These are phyloP conservation scores for Drechslerella dactyloides DNA, from an alignment of 2,329 filamentous ascomycete genomes.

Conservation along the genomic window DNA sequence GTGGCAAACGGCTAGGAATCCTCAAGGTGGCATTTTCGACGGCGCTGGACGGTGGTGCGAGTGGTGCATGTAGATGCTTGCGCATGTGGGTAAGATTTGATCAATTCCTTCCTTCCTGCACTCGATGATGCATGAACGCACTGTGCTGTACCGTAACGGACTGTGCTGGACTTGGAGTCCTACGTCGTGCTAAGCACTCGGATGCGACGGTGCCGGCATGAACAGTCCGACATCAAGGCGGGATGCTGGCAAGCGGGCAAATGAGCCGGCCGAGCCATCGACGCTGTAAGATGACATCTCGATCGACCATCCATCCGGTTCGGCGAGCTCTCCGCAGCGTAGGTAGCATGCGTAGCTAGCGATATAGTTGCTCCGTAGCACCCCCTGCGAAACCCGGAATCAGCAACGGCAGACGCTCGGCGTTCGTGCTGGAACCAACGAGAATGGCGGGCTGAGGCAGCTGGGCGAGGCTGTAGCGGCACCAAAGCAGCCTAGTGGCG, in stretches of 20 bases:
- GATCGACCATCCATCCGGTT: slow-evolving; percentile 13
- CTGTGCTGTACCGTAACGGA: too few species aligned
- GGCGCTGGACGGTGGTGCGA: neutral
- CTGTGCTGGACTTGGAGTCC: neutral
- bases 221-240: neutral
- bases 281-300: slow-evolving; percentile 19
- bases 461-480: neutral
- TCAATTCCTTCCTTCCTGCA: neutral
- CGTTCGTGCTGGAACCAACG: neutral
- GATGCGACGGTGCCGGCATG: neutral
- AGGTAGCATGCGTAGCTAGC: neutral
- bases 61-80: too few species aligned
- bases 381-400: slow-evolving; percentile 43
- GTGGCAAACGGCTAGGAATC: slow-evolving; percentile 5
- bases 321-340: slow-evolving; percentile 5
- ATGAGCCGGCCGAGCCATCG: neutral
- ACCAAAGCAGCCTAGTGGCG: slow-evolving; percentile 5
- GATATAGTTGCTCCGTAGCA: slow-evolving; percentile 30
- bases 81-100: too few species aligned
- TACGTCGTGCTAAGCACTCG: neutral
- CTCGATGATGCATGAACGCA: neutral
- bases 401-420: slow-evolving; percentile 7
- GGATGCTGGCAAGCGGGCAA: neutral
- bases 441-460: slow-evolving; percentile 6
- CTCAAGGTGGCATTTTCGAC: neutral